Percentiles rank a stretch among this genome's conserved stretches.
Evolutionary conservation across 2,329 filamentous ascomycete species (phyloP).

Genomic region (Talaromyces albobiverticillius): DNA sequence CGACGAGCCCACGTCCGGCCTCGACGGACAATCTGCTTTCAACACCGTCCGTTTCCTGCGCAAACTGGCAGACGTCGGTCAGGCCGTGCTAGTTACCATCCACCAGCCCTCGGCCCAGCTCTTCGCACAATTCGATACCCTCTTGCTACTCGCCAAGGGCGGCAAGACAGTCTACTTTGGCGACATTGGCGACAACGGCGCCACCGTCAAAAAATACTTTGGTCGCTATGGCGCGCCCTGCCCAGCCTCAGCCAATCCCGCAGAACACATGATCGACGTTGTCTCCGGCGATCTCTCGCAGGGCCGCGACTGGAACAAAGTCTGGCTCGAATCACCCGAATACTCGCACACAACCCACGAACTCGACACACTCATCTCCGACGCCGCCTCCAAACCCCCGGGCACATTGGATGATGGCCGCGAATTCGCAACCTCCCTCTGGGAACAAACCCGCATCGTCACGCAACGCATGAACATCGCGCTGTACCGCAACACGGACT

Average conservation of each 20-base stretch:
- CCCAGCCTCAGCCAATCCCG: slow-evolving; percentile 59
- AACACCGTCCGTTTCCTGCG: slow-evolving; percentile 65
- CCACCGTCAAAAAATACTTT: slow-evolving; percentile 65
- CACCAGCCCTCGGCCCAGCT: slow-evolving; percentile 66
- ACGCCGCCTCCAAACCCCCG: slow-evolving; percentile 41
- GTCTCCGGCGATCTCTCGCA: slow-evolving; percentile 49
- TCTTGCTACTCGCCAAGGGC: slow-evolving; percentile 63
- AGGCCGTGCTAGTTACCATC: slow-evolving; percentile 69
- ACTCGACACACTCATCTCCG: slow-evolving; percentile 60
- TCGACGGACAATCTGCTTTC: slow-evolving; percentile 66
- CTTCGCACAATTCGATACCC: slow-evolving; percentile 68
- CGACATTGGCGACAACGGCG: slow-evolving; percentile 61
- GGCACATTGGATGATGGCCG: slow-evolving; percentile 41
- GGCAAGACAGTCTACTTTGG: slow-evolving; percentile 73
- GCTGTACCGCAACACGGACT: slow-evolving; percentile 65
- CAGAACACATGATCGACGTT: slow-evolving; percentile 56
- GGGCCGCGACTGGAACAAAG: slow-evolving; percentile 66
- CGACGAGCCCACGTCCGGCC: slow-evolving; percentile 67
- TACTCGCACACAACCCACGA: slow-evolving; percentile 56
- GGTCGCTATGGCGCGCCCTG: slow-evolving; percentile 61
- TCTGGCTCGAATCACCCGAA: slow-evolving; percentile 66
- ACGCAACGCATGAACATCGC: slow-evolving; percentile 65
- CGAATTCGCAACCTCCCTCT: slow-evolving; percentile 66
- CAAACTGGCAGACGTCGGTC: slow-evolving; percentile 62
- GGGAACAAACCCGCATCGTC: slow-evolving; percentile 62